Conservation (phyloP, 768 basidiomycete genomes). For the Leccinellum luteum region DNA sequence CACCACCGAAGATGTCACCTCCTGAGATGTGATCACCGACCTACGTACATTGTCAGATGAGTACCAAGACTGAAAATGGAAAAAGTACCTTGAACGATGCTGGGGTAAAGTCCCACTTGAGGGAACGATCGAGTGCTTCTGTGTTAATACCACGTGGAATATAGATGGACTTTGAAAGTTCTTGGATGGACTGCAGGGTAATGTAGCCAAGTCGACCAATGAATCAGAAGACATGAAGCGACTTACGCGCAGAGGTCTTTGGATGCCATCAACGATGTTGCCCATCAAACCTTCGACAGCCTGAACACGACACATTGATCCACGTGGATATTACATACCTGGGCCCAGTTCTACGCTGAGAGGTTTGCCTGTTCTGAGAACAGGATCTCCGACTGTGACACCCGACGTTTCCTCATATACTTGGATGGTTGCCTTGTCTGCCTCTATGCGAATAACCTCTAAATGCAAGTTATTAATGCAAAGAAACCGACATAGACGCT, state of each 20-base stretch:
- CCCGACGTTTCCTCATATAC: slow-evolving; percentile 99
- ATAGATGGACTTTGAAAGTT: slow-evolving; percentile 97
- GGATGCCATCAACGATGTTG: slow-evolving; percentile 99
- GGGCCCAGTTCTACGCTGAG: slow-evolving; percentile 97
- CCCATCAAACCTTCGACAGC: slow-evolving; percentile 80
- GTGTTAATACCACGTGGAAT: slow-evolving; percentile 99
- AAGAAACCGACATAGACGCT: not conserved
- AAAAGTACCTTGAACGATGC: slow-evolving; percentile 63
- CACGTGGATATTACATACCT: slow-evolving; percentile 47
- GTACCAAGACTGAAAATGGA: not conserved
- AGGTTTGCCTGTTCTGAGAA: slow-evolving; percentile 95
- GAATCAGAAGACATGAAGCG: not conserved
- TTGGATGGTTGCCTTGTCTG: slow-evolving; percentile 97
- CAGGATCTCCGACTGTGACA: slow-evolving; percentile 98
- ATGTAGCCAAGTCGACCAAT: slow-evolving; percentile 3
- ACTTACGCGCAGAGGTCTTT: slow-evolving; percentile 83
- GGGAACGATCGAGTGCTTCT: slow-evolving; percentile 80
- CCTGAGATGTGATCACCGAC: slow-evolving; percentile 97
- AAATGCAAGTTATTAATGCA: slow-evolving; percentile 14
- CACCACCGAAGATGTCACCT: slow-evolving; percentile 92
- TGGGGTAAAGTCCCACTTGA: slow-evolving; percentile 96
- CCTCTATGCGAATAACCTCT: slow-evolving; percentile 99
- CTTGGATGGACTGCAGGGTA: slow-evolving; percentile 74
- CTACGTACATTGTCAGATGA: slow-evolving; percentile 36
- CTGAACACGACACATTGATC: slow-evolving; percentile 1